These are phyloP conservation scores for Takakia lepidozioides DNA, from an alignment of 225 moss, liverwort and hornwort genomes.

Conservation along the genomic window DNA sequence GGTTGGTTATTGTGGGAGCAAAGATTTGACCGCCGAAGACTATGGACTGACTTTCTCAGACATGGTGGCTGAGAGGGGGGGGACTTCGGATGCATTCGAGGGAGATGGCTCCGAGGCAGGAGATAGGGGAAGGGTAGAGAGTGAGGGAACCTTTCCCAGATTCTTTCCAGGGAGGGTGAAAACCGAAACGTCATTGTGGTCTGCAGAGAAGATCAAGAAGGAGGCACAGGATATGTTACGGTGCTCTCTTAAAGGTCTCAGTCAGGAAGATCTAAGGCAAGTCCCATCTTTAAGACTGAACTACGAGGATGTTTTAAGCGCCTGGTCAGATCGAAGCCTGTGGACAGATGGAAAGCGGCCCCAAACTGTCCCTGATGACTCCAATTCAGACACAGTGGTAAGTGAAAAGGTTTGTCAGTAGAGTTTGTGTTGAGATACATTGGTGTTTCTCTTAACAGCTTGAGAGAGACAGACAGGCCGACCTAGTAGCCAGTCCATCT, in stretches of 20 bases:
- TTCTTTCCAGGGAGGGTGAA: conserved; percentile 27
- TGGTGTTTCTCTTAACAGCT: too few relatives aligned
- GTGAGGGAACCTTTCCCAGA: conserved; percentile 27
- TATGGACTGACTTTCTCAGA: conserved; percentile 29
- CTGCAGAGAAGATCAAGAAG: conserved; percentile 21
- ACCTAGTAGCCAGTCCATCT: too few relatives aligned
- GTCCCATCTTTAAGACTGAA: conserved; percentile 30
- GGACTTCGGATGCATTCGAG: not conserved
- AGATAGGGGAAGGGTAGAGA: not conserved
- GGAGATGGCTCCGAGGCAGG: conserved; percentile 4
- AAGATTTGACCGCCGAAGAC: too few relatives aligned
- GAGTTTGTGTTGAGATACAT: too few relatives aligned
- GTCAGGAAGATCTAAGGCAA: conserved; percentile 12
- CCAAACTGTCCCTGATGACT: too few relatives aligned
- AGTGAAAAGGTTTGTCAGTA: too few relatives aligned
- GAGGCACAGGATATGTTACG: conserved; percentile 36
- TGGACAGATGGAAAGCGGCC: conserved; percentile 23
- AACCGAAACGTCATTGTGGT: conserved; percentile 5
- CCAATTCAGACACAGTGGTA: too few relatives aligned
- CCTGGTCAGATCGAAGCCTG: conserved; percentile 39
- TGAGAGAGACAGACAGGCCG: too few relatives aligned
- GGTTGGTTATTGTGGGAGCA: too few relatives aligned
- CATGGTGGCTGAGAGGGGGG: conserved; percentile 20
- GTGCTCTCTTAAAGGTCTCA: conserved; percentile 23
- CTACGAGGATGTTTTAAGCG: conserved; percentile 22